These are phyloP conservation scores for Golubevia pallescens DNA, from an alignment of 1,284 basidiomycete genomes.

Conservation along the genomic window DNA sequence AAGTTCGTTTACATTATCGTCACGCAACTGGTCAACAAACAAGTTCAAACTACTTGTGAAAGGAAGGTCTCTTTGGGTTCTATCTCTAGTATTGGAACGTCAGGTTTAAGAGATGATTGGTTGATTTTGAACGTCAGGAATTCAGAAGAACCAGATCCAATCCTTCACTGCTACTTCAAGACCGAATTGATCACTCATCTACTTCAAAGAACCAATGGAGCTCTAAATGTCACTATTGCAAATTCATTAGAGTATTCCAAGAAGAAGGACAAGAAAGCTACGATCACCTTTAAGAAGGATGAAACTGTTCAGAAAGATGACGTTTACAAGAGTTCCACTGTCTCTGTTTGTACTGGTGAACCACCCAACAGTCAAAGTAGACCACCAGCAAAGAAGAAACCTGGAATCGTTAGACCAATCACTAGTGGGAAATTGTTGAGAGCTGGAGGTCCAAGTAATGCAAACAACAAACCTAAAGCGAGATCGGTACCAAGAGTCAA, in stretches of 20 bases:
- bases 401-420: constrained; percentile 80
- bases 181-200: constrained; percentile 88
- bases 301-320: constrained; percentile 83
- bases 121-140: constrained; percentile 71
- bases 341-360: constrained; percentile 87
- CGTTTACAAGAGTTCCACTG: constrained; percentile 89
- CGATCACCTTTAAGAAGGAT: constrained; percentile 88
- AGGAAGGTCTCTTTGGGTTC: constrained; percentile 87
- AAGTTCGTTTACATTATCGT: constrained; percentile 87
- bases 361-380: constrained; percentile 78
- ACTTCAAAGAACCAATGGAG: constrained; percentile 79
- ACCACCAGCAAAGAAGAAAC: constrained; percentile 84
- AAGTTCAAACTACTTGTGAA: constrained; percentile 74
- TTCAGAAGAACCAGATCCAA: constrained; percentile 91
- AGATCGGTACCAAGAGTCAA: constrained; percentile 9
- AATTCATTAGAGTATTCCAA: constrained; percentile 73
- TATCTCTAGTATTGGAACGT: constrained; percentile 84
- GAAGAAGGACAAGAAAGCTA: constrained; percentile 94
- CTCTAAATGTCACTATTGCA: constrained; percentile 70
- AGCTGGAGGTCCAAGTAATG: constrained; percentile 72
- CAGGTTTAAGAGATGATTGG: constrained; percentile 93
- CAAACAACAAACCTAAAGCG: constrained; percentile 7
- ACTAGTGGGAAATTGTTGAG: constrained; percentile 81
- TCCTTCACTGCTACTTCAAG: constrained; percentile 92
- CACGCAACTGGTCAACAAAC: constrained; percentile 69